Evolutionary conservation across 2,329 filamentous ascomycete species (phyloP), one percentile per base, ranked within the genome.

Genomic region (Domatiomyces catenatus): DNA sequence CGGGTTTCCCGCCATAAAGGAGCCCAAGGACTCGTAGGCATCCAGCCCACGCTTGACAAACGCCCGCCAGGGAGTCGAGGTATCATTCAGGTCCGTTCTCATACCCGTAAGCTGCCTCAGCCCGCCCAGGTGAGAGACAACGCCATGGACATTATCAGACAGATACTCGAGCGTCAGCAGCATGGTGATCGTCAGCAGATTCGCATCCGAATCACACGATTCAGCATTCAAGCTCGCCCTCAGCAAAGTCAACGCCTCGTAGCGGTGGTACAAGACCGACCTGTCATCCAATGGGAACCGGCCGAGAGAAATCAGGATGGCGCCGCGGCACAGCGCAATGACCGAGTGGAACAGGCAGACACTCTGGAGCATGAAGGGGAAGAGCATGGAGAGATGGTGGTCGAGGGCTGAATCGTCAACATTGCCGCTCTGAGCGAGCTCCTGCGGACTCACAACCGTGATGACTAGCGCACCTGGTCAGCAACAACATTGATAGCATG

Each of bases 151-250:
- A 47, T 59, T 53, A 18, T 56, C 57, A 19, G 48, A 50, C 12
- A 59, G 49, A 44, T 58, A 58, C 20, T 58, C 57, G 12, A 56
- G 50, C 1, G 57, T 59, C 50, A 58, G 52, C 3, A 59, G 49
- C 57, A 58, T 58, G 10, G 53, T 49, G 12, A 54, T 54, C 12
- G 52, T 57, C 39, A 59, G 48, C 10, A 59, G 32, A 17, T 56
- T 50, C 8, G 48, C 53, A 45, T 55, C 50, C 32, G 56, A 54
- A 12, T 50, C 52, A 19, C 52, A 48, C 5, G 49, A 24, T 4
- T 46, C 49, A 7, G 52, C 50, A 15, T 47, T 44, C 15, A 59
- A 48, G 32, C 50, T 54, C 24, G 32, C 32, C 19, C 54, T 56
- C 19, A 59, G 54, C 8, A 48, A 49, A 0, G 55, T 48, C 18